Base-by-base conservation (phyloP, 148 eudicot species). In the Silene uniflora region DNA sequence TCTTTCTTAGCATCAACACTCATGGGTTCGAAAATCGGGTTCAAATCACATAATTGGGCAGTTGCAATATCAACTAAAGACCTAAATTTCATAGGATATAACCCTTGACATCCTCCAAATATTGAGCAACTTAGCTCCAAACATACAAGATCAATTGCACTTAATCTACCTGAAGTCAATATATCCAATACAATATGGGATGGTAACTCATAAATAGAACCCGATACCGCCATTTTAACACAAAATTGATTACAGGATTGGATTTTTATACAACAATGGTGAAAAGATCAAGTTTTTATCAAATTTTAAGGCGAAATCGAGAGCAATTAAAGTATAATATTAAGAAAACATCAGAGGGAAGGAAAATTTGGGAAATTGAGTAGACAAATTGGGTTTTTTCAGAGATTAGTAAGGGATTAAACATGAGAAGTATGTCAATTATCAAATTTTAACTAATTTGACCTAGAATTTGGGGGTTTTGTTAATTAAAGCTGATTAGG, bases 21-120 rank as follows among this genome's bases (percentile, higher is more conserved):
- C 81, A 95, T 29, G 8, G 84, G 74, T 13, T 73, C 75, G 54
- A 82, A 95, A 65, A 90, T 67, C 16, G 91, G 79, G 72, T 90
- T 85, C 3, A 83, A 86, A 25, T 47, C 87, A 74, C 97, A 92
- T 7, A 92, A 87, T 84, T 84, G 89, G 80, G 85, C 86, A 16
- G 97, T 93, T 0, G 92, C 93, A 54, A 88, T 88, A 60, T 95
- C 97, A 55, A 89, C 93, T 79, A 95, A 72, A 55, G 96, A 88
- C 73, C 77, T 74, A 75, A 89, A 89, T 64, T 88, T 84, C 35
- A 78, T 67, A 66, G 95, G 87, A 64, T 82, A 86, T 5, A 91
- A 62, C 22, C 86, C 92, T 64, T 88, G 81, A 69, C 73, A 77
- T 14, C 76, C 87, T 23, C 91, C 86, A 81, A 94, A 94, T 32